phyloP scores from a whole-genome alignment of 257 asterid species.

The Plantago elongata region DNA sequence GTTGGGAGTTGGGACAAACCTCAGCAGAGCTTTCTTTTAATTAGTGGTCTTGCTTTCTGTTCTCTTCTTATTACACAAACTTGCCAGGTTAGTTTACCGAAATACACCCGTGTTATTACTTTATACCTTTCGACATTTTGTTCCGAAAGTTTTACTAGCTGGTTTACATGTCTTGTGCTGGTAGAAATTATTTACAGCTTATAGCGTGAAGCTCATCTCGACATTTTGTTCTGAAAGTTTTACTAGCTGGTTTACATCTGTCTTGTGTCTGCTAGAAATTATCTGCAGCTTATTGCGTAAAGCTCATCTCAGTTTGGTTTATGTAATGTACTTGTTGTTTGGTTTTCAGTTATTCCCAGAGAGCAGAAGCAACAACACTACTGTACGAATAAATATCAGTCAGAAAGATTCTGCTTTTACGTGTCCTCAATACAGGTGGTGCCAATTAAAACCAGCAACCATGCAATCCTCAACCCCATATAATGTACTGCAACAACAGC shows the following conservation, averaged over 20 bases:
- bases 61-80: too few species aligned
- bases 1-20: too few species aligned
- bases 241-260: not conserved
- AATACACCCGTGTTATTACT: too few species aligned
- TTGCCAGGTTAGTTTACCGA: too few species aligned
- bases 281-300: slow-evolving; percentile 4
- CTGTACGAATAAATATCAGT: slow-evolving; percentile 23
- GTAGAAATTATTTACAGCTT: slow-evolving; percentile 1
- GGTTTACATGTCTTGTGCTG: not conserved
- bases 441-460: slow-evolving; percentile 21
- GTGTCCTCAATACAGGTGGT: slow-evolving; percentile 23
- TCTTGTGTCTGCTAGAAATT: not conserved
- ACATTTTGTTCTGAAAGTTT: not conserved
- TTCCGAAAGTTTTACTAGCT: not conserved
- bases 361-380: slow-evolving; percentile 24
- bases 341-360: slow-evolving; percentile 58
- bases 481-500: slow-evolving; percentile 30
- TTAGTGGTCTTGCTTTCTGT: too few species aligned
- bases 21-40: too few species aligned
- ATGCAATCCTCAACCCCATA: slow-evolving; percentile 30
- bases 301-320: slow-evolving; percentile 1
- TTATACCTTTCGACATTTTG: too few species aligned
- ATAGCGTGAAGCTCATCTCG: not conserved
- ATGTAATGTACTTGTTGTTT: slow-evolving; percentile 13
- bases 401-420: slow-evolving; percentile 17